phyloP scores from a whole-genome alignment of 805 yeast species.

The Metschnikowia matae region DNA sequence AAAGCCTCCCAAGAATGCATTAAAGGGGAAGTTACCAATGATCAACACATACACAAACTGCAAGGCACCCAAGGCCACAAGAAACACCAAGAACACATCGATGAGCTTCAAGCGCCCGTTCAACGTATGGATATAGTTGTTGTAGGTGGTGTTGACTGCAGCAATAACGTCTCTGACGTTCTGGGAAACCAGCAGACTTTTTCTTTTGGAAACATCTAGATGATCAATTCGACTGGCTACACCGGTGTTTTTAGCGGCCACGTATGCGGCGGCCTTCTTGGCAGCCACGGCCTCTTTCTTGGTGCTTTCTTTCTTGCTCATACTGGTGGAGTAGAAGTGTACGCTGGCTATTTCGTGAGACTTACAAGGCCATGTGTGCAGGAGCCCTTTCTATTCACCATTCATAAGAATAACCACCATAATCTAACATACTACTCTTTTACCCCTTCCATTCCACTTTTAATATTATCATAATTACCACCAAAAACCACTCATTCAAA shows the following conservation, averaged over 20 bases:
- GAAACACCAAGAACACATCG: conserved; percentile 70
- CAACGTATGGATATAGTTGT: conserved; percentile 30
- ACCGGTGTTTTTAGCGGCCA: conserved; percentile 9
- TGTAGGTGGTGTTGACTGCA: conserved; percentile 33
- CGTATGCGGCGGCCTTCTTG: conserved; percentile 15
- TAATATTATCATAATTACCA: too few relatives aligned
- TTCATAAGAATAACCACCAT: too few relatives aligned
- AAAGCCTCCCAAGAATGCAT: conserved; percentile 93
- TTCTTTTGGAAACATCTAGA: conserved; percentile 4
- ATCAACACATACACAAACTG: conserved; percentile 76
- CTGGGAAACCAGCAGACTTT: conserved; percentile 6
- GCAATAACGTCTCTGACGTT: conserved; percentile 23
- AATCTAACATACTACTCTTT: too few relatives aligned
- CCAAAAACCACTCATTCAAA: too few relatives aligned
- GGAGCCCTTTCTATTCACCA: background rate
- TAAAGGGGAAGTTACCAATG: conserved; percentile 92
- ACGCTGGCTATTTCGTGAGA: conserved; percentile 1
- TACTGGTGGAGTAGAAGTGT: conserved; percentile 9
- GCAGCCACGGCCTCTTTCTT: conserved; percentile 23
- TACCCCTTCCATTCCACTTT: too few relatives aligned
- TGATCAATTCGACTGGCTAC: background rate
- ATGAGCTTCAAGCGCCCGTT: conserved; percentile 58
- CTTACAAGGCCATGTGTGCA: too few relatives aligned
- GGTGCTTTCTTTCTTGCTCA: conserved; percentile 32
- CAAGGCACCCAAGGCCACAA: conserved; percentile 68